These are phyloP conservation scores for Sporodiniella umbellata DNA, from an alignment of 371 early-diverging fungal genomes.

Conservation along the genomic window DNA sequence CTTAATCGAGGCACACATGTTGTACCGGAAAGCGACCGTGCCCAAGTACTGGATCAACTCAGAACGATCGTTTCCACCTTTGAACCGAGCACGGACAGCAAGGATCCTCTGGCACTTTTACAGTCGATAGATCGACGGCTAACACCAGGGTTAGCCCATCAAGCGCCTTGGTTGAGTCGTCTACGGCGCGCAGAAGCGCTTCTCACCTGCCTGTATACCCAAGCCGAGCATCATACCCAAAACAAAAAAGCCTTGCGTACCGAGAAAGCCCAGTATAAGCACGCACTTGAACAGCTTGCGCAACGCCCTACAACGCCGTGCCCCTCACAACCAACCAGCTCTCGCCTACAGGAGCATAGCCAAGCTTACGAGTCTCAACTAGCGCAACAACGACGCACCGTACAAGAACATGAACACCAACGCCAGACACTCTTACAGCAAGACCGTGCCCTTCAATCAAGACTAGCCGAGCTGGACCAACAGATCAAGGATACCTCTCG, in stretches of 20 bases:
- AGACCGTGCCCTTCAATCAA: constrained; percentile 8
- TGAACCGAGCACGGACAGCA: not conserved
- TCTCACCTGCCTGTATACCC: constrained; percentile 18
- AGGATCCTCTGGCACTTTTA: not conserved
- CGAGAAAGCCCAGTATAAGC: constrained; percentile 19
- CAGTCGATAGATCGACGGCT: not conserved
- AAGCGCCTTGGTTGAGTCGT: not conserved
- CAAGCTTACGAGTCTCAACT: constrained; percentile 27
- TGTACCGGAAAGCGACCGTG: not conserved
- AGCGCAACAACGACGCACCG: constrained; percentile 22
- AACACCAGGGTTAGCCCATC: not conserved
- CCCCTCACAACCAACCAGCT: constrained; percentile 4
- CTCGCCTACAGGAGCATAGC: constrained; percentile 29
- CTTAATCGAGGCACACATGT: constrained; percentile 41
- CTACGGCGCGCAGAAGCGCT: not conserved
- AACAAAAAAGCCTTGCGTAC: constrained; percentile 15
- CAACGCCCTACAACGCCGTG: constrained; percentile 1
- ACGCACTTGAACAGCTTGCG: constrained; percentile 12
- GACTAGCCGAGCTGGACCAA: constrained; percentile 29
- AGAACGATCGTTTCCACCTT: not conserved
- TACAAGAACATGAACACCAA: constrained; percentile 17
- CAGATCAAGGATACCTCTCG: constrained; percentile 28
- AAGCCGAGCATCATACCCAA: constrained; percentile 11
- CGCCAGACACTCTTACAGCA: constrained; percentile 17
- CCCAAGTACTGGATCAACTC: not conserved